A percentile compares a stretch with the other conserved stretches of the same genome.
These are phyloP conservation scores for Trametes pubescens DNA, from an alignment of 1,284 basidiomycete genomes.

Conservation along the genomic window DNA sequence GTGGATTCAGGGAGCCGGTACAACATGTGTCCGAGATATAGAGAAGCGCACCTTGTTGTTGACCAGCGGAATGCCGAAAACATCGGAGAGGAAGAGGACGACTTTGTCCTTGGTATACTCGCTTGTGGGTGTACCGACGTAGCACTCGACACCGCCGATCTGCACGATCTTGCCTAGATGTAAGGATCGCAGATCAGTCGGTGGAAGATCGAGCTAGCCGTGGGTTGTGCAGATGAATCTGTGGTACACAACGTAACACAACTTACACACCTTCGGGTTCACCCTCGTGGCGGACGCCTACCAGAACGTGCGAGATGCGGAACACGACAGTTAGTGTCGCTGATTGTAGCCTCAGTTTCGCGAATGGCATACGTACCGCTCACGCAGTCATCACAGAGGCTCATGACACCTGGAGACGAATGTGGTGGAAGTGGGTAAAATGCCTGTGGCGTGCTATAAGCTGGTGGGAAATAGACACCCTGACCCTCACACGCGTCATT, in stretches of 20 bases:
- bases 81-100: constrained; percentile 65
- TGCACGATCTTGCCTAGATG: constrained; percentile 51
- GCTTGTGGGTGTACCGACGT: constrained; percentile 56
- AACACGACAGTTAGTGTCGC: neutral
- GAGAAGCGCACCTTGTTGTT: constrained; percentile 55
- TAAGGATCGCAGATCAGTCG: neutral
- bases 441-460: too few species aligned
- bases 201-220: neutral
- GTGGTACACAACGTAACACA: neutral
- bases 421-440: neutral
- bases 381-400: constrained; percentile 58
- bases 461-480: too few species aligned
- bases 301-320: neutral
- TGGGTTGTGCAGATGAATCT: neutral
- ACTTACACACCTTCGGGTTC: constrained; percentile 53
- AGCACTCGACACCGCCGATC: constrained; percentile 58
- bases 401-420: neutral
- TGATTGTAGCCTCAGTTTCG: too few species aligned
- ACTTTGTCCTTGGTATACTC: constrained; percentile 66
- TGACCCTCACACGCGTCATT: too few species aligned
- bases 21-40: too few species aligned
- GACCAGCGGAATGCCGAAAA: constrained; percentile 67
- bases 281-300: constrained; percentile 67
- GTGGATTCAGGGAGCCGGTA: neutral
- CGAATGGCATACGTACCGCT: constrained; percentile 44